Evolutionary conservation across 345 rosid genomes (phyloP), one percentile per base, ranked within the genome.

Genomic region (Boechera divaricarpa): DNA sequence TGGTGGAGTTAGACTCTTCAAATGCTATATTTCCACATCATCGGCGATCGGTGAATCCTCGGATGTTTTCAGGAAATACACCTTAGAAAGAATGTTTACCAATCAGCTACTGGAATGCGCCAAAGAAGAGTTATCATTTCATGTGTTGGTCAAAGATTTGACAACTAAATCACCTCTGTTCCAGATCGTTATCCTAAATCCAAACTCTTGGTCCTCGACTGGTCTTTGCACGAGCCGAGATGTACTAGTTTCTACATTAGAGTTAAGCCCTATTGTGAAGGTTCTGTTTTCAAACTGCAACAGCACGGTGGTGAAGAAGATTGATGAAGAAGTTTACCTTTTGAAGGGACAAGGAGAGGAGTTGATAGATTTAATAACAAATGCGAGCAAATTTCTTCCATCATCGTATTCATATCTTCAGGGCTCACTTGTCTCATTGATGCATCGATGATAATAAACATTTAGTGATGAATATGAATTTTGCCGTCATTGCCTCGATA

Each of bases 91-190:
- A 73, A 91, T 95, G 98, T 85, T 95, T 70, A 77, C 90, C 4
- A 85, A 83, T 83, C 88, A 89, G 81, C 85, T 91, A 21, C 75
- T 87, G 71, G 96, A 88, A 81, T 87, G 81, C 54, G 89, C 96
- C 5, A 82, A 87, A 81, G 98, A 92, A 49, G 99, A 95, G 79
- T 81, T 95, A 77, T 88, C 99, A 11, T 95, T 86, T 73, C 86
- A 94, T 63, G 86, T 94, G 44, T 75, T 91, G 76, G 82, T 92
- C 28, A 87, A 82, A 83, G 92, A 91, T 87, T 68, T 92, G 81
- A 79, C 69, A 55, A 91, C 89, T 13, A 91, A 79, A 83, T 76
- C 78, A 18, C 86, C 90, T 10, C 57, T 83, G 80, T 81, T 93
- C 79, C 87, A 82, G 70, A 82, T 95, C 15, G 85, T 90, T 73